These are phyloP conservation scores for Ploettnerulaceae sp. DNA, from an alignment of 2,329 filamentous ascomycete species.

Conservation along the genomic window DNA sequence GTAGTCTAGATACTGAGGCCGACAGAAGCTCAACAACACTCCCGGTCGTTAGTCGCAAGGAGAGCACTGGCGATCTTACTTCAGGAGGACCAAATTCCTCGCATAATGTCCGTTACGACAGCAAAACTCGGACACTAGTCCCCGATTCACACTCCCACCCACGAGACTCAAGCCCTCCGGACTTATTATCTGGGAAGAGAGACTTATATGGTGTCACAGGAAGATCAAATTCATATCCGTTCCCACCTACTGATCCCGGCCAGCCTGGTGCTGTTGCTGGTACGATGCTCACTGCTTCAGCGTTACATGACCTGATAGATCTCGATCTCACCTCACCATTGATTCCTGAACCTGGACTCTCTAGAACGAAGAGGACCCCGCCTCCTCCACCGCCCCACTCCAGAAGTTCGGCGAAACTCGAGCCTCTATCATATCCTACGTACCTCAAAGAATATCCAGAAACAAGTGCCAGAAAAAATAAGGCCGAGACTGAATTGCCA, in stretches of 20 bases:
- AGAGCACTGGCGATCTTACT: slow-evolving; percentile 20
- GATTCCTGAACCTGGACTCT: slow-evolving; percentile 22
- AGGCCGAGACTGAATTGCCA: slow-evolving; percentile 27
- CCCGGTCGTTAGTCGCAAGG: slow-evolving; percentile 22
- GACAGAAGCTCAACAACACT: slow-evolving; percentile 26
- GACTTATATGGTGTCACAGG: slow-evolving; percentile 21
- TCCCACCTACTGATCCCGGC: slow-evolving; percentile 29
- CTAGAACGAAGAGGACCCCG: slow-evolving; percentile 26
- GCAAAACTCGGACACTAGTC: slow-evolving; percentile 32
- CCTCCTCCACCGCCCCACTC: slow-evolving; percentile 31
- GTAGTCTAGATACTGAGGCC: slow-evolving; percentile 28
- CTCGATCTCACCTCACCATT: slow-evolving; percentile 20
- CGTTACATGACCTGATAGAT: slow-evolving; percentile 28
- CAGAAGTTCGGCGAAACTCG: slow-evolving; percentile 31
- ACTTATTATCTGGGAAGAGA: slow-evolving; percentile 24
- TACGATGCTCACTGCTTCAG: slow-evolving; percentile 24
- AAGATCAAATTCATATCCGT: slow-evolving; percentile 31
- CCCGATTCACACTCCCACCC: slow-evolving; percentile 20
- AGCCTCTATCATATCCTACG: slow-evolving; percentile 36
- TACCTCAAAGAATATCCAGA: slow-evolving; percentile 36
- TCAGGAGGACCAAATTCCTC: slow-evolving; percentile 17
- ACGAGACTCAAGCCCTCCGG: slow-evolving; percentile 22
- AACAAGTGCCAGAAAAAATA: slow-evolving; percentile 27
- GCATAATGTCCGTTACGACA: slow-evolving; percentile 31
- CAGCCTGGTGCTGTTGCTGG: slow-evolving; percentile 29